These are phyloP conservation scores for Haplosporangium gracile DNA, from an alignment of 192 early-diverging fungal species.

Conservation along the genomic window DNA sequence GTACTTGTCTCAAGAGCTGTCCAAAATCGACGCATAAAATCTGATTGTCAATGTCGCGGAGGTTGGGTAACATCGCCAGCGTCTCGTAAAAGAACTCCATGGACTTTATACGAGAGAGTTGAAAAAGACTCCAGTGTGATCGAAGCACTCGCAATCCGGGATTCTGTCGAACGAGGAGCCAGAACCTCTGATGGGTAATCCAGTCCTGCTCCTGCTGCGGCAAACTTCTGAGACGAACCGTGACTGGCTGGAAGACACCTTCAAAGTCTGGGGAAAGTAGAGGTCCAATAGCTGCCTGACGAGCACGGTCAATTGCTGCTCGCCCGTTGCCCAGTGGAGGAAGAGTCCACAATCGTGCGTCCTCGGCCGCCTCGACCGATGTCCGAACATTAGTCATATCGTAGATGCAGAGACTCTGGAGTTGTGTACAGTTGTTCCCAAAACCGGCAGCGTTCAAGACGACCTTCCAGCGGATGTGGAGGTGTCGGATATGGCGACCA, in stretches of 20 bases:
- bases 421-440: neutral
- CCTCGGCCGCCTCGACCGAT: neutral
- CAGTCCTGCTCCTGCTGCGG: constrained; percentile 3
- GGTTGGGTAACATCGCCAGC: neutral
- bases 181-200: neutral
- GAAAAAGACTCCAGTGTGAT: neutral
- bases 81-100: constrained; percentile 1
- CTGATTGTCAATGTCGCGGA: neutral
- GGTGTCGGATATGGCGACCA: neutral
- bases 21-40: neutral
- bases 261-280: neutral
- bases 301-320: neutral
- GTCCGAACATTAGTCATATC: neutral
- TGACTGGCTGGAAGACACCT: neutral
- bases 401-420: neutral
- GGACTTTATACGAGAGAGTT: neutral
- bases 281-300: neutral
- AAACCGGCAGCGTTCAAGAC: neutral
- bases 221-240: constrained; percentile 1
- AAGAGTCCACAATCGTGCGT: neutral
- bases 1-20: neutral
- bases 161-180: neutral
- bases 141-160: constrained; percentile 3
- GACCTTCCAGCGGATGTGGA: neutral
- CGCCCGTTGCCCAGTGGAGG: neutral